A percentile compares a stretch with the other conserved stretches of the same genome.
These are phyloP conservation scores for Meira miltonrushii DNA, from an alignment of 1,284 basidiomycete genomes.

Conservation along the genomic window DNA sequence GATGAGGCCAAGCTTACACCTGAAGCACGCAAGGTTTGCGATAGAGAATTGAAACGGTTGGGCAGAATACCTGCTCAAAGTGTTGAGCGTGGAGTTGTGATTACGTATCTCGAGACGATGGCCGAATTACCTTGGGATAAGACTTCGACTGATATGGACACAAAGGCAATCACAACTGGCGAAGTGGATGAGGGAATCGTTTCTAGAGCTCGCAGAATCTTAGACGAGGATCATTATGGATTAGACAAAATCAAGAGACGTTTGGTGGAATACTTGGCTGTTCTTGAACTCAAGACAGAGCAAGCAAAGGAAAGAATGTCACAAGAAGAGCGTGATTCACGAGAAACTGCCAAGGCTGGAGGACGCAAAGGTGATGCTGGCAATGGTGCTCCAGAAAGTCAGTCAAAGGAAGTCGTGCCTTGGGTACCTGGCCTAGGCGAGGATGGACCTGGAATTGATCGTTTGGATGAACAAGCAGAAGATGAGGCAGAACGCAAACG, in stretches of 20 bases:
- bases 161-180: conserved; percentile 9
- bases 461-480: conserved; percentile 16
- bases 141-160: conserved; percentile 33
- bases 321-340: conserved; percentile 19
- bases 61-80: conserved; percentile 47
- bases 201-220: conserved; percentile 41
- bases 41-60: conserved; percentile 50
- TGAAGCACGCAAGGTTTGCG: conserved; percentile 48
- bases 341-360: not conserved
- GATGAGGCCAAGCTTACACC: conserved; percentile 34
- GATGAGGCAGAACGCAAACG: conserved; percentile 16
- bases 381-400: conserved; percentile 6
- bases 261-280: conserved; percentile 55
- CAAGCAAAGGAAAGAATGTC: conserved; percentile 41
- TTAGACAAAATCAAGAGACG: conserved; percentile 56
- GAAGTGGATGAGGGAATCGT: conserved; percentile 37
- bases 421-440: not conserved
- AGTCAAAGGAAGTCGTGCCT: conserved; percentile 15
- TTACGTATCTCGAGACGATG: conserved; percentile 53
- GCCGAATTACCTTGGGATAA: conserved; percentile 52
- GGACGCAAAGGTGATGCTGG: conserved; percentile 10
- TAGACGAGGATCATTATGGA: conserved; percentile 56
- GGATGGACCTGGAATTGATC: conserved; percentile 2
- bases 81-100: conserved; percentile 50
- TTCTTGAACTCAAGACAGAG: conserved; percentile 53